A percentile compares a stretch with the other conserved stretches of the same genome.
Conservation (phyloP, 768 basidiomycete species). For the Russula lepida region DNA sequence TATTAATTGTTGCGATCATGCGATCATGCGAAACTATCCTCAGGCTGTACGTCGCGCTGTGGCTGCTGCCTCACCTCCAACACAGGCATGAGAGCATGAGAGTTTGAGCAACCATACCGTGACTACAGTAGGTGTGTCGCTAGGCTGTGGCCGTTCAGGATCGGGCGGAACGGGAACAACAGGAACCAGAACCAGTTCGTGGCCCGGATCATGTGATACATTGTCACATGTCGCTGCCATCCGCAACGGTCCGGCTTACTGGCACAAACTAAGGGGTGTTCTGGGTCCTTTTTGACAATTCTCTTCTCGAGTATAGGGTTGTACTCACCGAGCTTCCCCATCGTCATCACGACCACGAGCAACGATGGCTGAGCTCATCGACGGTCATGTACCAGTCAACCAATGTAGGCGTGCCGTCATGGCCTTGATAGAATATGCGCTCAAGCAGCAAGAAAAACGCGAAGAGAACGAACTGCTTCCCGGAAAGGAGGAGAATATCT, state of each 20-base stretch:
- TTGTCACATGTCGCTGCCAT: too few relatives aligned
- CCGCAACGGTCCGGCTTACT: neutral
- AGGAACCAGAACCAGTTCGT: too few relatives aligned
- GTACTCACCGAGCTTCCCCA: neutral
- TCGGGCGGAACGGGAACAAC: too few relatives aligned
- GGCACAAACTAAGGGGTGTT: neutral
- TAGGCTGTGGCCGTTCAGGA: too few relatives aligned
- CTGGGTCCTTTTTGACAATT: neutral
- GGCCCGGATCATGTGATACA: too few relatives aligned
- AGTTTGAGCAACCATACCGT: too few relatives aligned
- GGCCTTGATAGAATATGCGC: slow-evolving; percentile 66
- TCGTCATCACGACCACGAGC: neutral
- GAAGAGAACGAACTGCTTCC: slow-evolving; percentile 69
- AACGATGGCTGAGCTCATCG: slow-evolving; percentile 42
- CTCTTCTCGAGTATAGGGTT: neutral
- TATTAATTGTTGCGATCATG: too few relatives aligned
- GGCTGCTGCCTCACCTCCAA: too few relatives aligned
- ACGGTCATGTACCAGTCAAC: slow-evolving; percentile 53
- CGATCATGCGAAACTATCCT: too few relatives aligned
- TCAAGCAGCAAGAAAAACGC: slow-evolving; percentile 51
- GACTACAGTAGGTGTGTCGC: too few relatives aligned
- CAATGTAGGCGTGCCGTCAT: slow-evolving; percentile 77
- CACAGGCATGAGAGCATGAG: too few relatives aligned
- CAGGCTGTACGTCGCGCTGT: too few relatives aligned
- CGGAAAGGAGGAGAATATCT: slow-evolving; percentile 76